phyloP scores from a whole-genome alignment of 1,284 basidiomycete species.

The Ustilago hordei region DNA sequence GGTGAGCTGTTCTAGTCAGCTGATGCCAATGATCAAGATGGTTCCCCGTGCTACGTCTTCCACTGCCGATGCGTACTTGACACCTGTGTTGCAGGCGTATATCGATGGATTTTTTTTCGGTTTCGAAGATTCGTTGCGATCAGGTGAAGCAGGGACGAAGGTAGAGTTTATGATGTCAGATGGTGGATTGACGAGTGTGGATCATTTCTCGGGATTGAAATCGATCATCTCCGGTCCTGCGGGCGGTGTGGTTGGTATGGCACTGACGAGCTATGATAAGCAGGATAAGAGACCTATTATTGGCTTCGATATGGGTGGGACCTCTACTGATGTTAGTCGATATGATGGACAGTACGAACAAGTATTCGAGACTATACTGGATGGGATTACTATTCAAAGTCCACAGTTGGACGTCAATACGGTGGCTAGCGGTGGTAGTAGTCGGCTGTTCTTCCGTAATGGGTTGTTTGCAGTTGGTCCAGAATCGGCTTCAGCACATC shows the following conservation, averaged over 20 bases:
- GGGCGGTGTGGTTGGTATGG: constrained; percentile 88
- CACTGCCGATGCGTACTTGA: constrained; percentile 96
- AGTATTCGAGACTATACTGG: constrained; percentile 90
- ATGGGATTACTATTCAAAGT: constrained; percentile 87
- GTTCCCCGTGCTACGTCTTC: constrained; percentile 91
- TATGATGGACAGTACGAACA: constrained; percentile 87
- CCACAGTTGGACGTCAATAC: constrained; percentile 75
- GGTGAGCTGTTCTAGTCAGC: constrained; percentile 85
- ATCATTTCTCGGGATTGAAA: constrained; percentile 87
- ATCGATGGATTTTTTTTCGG: constrained; percentile 92
- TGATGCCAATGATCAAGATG: constrained; percentile 91
- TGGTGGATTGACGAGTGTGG: constrained; percentile 85
- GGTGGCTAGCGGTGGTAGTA: constrained; percentile 66
- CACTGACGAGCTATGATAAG: constrained; percentile 83
- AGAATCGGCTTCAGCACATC: constrained; percentile 66
- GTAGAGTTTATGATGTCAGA: constrained; percentile 69
- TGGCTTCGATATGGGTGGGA: constrained; percentile 76
- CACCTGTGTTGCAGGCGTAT: constrained; percentile 86
- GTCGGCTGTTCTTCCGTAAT: constrained; percentile 66
- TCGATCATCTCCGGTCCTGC: constrained; percentile 88
- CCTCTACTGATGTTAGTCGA: constrained; percentile 85
- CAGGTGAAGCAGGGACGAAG: constrained; percentile 68
- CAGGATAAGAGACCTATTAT: constrained; percentile 78
- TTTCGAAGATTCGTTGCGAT: constrained; percentile 80
- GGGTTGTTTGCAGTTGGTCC: constrained; percentile 67